Base-by-base conservation (phyloP, 106 monocot genomes). In the Acorus calamus region DNA sequence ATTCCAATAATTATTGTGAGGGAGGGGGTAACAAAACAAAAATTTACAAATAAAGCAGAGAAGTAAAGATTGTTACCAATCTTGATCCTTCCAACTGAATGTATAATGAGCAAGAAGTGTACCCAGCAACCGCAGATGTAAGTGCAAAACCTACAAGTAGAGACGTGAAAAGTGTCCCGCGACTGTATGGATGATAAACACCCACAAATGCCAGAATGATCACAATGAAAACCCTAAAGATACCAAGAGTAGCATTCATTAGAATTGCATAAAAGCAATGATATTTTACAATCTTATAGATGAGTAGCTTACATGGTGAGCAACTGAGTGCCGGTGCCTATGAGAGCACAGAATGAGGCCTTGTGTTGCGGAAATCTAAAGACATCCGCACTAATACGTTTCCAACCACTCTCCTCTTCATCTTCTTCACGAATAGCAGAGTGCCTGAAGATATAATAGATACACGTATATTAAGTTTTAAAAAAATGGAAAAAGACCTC, bases 321-420 rank as follows among this genome's bases (percentile, higher is more conserved):
- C 12, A 73, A 59, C 10, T 66, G 73, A 64, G 73, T 73, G 42
- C 73, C 73, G 9, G 73, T 65, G 7, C 73, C 73, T 59, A 73
- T 59, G 45, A 65, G 57, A 46, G 73, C 73, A 52, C 65, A 49
- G 59, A 73, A 73, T 47, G 66, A 52, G 9, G 73, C 65, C 65
- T 66, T 73, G 50, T 66, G 9, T 42, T 73, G 47, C 6, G 73
- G 73, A 47, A 65, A 73, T 52, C 73, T 28, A 46, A 73, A 73
- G 65, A 73, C 73, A 59, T 73, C 73, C 7, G 65, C 73, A 59
- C 66, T 64, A 45, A 73, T 66, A 50, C 66, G 66, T 55, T 73
- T 73, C 73, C 73, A 73, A 14, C 73, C 73, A 56, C 65, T 73
- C 44, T 65, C 65, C 52, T 73, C 73, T 58, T 73, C 58, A 56